These are phyloP conservation scores for Phytophthora multivora DNA, from an alignment of 352 stramenopile species.

Conservation along the genomic window DNA sequence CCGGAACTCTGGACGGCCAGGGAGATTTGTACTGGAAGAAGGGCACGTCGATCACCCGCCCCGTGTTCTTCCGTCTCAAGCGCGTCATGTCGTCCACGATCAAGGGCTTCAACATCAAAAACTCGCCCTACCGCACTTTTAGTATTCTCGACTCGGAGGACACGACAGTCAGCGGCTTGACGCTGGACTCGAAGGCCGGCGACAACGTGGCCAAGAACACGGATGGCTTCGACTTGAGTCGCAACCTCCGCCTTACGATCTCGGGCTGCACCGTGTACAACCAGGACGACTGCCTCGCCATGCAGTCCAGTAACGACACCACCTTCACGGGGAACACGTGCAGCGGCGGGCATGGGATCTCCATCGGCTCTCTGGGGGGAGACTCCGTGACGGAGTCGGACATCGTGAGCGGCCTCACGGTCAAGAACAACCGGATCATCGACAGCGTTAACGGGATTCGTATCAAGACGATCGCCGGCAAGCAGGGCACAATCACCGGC, in stretches of 20 bases:
- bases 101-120: constrained; percentile 48
- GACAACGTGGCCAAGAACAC: constrained; percentile 32
- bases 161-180: constrained; percentile 30
- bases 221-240: constrained; percentile 37
- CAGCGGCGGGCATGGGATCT: constrained; percentile 34
- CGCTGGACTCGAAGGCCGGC: constrained; percentile 25
- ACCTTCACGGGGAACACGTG: constrained; percentile 32
- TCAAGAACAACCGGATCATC: constrained; percentile 40
- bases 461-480: constrained; percentile 28
- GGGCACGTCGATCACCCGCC: constrained; percentile 27
- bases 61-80: constrained; percentile 39
- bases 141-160: constrained; percentile 35
- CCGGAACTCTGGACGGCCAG: constrained; percentile 33
- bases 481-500: constrained; percentile 12
- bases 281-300: constrained; percentile 37
- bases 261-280: constrained; percentile 40
- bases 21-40: constrained; percentile 39
- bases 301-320: constrained; percentile 35
- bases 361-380: constrained; percentile 33
- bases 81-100: constrained; percentile 34
- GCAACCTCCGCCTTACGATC: constrained; percentile 34
- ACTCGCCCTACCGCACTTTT: constrained; percentile 50
- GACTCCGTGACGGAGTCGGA: constrained; percentile 26
- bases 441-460: constrained; percentile 33
- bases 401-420: constrained; percentile 29